Evolutionary conservation across 805 yeast species (phyloP), one percentile per base, ranked within the genome.

Genomic region (Grigorovia transvaalensis): DNA sequence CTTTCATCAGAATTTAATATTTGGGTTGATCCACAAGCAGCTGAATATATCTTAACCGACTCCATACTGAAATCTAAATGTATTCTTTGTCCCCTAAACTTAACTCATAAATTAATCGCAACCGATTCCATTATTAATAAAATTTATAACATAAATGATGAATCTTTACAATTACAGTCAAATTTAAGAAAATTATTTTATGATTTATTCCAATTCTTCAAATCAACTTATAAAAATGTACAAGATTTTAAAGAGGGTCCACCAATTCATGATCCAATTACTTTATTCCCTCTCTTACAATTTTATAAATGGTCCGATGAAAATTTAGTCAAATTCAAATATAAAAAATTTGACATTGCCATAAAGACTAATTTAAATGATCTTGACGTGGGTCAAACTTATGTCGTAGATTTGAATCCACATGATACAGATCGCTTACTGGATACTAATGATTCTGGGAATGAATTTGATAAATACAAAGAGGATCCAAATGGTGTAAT

Each of bases 241-340:
- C 74, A 73, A 55, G 74, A 75, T 2, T 71, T 78, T 63, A 54
- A 55, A 27, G 54, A 62, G 5, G 91, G 93, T 0, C 89, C 93
- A 4, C 88, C 89, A 1, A 74, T 86, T 1, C 95, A 88, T 66
- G 96, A 87, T 64, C 91, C 93, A 1, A 70, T 85, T 49, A 85
- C 95, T 0, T 70, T 85, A 11, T 78, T 77, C 50, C 80, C 80
- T 0, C 59, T 86, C 41, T 64, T 86, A 49, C 77, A 79, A 19
- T 63, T 79, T 49, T 64, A 63, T 51, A 59, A 57, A 1, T 57
- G 60, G 53, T 71, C 49, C 61, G 61, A 52, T 27, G 51, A 51
- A 50, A 56, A 58, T n/a, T 50, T 47, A 4, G 42, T 62, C 5
- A 48, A 51, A 20, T 58, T 63, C 51, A 50, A 44, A 9, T 63